Percentiles rank a stretch among this genome's conserved stretches.
Conservation (phyloP, 2,329 filamentous ascomycete genomes). For the Elsinoe australis region DNA sequence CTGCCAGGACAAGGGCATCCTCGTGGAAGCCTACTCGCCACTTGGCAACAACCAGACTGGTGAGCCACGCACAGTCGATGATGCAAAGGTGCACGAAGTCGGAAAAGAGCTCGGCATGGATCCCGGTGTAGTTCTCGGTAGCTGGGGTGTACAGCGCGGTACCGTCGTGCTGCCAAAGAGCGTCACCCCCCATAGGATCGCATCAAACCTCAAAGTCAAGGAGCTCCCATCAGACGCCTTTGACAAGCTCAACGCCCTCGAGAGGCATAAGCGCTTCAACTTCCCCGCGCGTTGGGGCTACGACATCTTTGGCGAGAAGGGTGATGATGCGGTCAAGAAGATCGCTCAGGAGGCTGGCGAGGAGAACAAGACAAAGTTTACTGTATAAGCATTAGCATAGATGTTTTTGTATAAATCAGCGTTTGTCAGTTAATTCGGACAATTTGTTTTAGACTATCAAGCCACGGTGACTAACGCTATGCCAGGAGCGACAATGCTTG, state of each 20-base stretch:
- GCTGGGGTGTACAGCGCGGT: slow-evolving; percentile 58
- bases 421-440: no score
- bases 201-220: slow-evolving; percentile 26
- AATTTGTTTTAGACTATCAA: no score
- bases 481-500: no score
- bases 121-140: slow-evolving; percentile 45
- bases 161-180: slow-evolving; percentile 64
- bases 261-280: slow-evolving; percentile 41
- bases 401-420: no score
- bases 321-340: slow-evolving; percentile 32
- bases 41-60: slow-evolving; percentile 48
- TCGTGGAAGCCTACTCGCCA: slow-evolving; percentile 31
- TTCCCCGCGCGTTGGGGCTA: slow-evolving; percentile 38
- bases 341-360: slow-evolving; percentile 31
- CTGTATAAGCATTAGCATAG: no score
- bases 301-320: slow-evolving; percentile 41
- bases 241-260: slow-evolving; percentile 34
- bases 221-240: slow-evolving; percentile 33
- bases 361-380: slow-evolving; percentile 35
- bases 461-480: no score
- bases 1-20: slow-evolving; percentile 31
- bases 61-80: slow-evolving; percentile 56
- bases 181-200: slow-evolving; percentile 57
- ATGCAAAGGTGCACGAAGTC: slow-evolving; percentile 55
- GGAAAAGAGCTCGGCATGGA: slow-evolving; percentile 50